Percentiles rank a stretch among this genome's conserved stretches.
Conservation (phyloP, 2,329 filamentous ascomycete genomes). For the Coleophoma crateriformis region DNA sequence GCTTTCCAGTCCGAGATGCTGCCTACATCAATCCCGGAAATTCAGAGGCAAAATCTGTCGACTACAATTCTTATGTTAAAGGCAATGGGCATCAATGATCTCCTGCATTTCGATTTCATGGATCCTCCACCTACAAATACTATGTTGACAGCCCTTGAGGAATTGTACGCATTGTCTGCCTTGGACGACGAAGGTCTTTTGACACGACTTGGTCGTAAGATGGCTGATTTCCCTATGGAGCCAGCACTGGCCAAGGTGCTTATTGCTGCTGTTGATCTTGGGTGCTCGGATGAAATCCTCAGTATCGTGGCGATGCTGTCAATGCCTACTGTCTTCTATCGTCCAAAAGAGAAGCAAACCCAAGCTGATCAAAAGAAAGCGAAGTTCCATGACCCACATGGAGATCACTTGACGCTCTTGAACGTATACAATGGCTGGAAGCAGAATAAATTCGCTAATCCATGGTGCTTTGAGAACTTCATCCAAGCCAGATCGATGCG, state of each 20-base stretch:
- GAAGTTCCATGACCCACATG: constrained; percentile 93
- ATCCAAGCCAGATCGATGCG: constrained; percentile 88
- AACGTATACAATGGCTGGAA: constrained; percentile 99
- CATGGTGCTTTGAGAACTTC: constrained; percentile 98
- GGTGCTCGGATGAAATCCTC: constrained; percentile 90
- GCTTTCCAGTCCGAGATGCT: constrained; percentile 97
- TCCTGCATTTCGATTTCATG: constrained; percentile 98
- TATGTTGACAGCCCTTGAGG: constrained; percentile 93
- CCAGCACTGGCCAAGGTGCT: constrained; percentile 86
- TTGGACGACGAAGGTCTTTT: constrained; percentile 93
- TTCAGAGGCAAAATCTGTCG: constrained; percentile 88
- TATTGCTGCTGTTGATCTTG: constrained; percentile 79
- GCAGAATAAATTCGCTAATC: constrained; percentile 69
- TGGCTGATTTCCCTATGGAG: constrained; percentile 99
- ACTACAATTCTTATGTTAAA: constrained; percentile 96
- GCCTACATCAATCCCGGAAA: constrained; percentile 92
- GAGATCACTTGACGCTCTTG: constrained; percentile 88
- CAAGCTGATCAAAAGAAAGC: constrained; percentile 97
- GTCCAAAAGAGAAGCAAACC: constrained; percentile 93
- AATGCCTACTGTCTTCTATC: constrained; percentile 82
- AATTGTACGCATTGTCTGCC: constrained; percentile 85
- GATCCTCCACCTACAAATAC: constrained; percentile 96
- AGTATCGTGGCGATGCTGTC: constrained; percentile 94
- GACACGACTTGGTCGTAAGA: constrained; percentile 86
- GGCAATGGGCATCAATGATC: constrained; percentile 97